A percentile compares a stretch with the other conserved stretches of the same genome.
phyloP scores from a whole-genome alignment of 495 filamentous ascomycete genomes.

The Aspergillus ostianus region DNA sequence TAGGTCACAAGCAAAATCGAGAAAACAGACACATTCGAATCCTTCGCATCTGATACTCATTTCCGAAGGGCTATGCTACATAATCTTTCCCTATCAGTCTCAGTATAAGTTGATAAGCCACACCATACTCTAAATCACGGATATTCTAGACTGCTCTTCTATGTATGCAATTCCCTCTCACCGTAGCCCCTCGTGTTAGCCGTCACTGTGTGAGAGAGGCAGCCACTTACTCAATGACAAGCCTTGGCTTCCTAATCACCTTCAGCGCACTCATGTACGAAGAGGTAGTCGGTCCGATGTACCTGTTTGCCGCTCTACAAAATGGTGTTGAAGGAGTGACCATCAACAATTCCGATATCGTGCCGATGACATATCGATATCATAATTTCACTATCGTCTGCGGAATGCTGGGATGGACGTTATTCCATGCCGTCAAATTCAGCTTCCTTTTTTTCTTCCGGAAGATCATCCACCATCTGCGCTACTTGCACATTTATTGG shows the following conservation, averaged over 20 bases:
- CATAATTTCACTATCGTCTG: background rate
- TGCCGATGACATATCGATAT: background rate
- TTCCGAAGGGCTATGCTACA: too few relatives aligned
- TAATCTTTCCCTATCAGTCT: too few relatives aligned
- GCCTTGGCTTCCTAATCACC: background rate
- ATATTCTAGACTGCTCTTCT: too few relatives aligned
- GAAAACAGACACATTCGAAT: too few relatives aligned
- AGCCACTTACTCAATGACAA: too few relatives aligned
- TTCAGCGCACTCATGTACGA: background rate
- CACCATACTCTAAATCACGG: too few relatives aligned
- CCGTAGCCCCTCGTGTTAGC: too few relatives aligned
- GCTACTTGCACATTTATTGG: background rate
- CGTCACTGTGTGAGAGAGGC: too few relatives aligned
- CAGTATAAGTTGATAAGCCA: too few relatives aligned
- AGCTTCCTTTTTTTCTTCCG: conserved; percentile 2
- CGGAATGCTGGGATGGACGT: conserved; percentile 1
- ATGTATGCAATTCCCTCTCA: too few relatives aligned
- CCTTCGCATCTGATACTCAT: too few relatives aligned
- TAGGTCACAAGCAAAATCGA: too few relatives aligned
- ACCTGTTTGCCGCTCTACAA: background rate
- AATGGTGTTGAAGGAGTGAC: background rate
- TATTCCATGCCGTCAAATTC: conserved; percentile 1
- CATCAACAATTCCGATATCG: background rate
- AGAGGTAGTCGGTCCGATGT: conserved; percentile 2
- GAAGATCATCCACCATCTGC: background rate